phyloP scores from a whole-genome alignment of 768 basidiomycete species.

The Calocera viscosa region DNA sequence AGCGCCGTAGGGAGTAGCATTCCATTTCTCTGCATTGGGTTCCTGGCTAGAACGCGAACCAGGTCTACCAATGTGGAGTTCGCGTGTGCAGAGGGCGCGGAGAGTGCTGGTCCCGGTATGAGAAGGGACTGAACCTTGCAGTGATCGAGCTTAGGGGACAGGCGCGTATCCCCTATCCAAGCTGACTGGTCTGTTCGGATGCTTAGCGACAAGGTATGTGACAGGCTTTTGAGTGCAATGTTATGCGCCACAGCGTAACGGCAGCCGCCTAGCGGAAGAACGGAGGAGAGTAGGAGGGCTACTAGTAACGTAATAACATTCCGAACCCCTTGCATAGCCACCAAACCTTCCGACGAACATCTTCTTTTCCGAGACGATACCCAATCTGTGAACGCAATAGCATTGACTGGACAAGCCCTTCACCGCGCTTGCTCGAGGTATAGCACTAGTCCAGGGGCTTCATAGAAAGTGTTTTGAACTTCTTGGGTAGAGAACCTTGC shows the following conservation, averaged over 20 bases:
- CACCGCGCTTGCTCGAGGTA: too few species aligned
- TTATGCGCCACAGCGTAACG: not conserved
- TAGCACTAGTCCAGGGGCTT: too few species aligned
- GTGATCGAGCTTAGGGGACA: not conserved
- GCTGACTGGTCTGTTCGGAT: not conserved
- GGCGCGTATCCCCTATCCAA: not conserved
- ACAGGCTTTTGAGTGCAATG: not conserved
- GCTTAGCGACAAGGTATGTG: not conserved
- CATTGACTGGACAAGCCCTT: too few species aligned
- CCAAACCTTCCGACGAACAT: not conserved
- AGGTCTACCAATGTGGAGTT: not conserved
- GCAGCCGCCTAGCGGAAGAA: not conserved
- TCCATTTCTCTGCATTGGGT: not conserved
- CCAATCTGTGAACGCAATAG: too few species aligned
- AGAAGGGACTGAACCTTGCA: not conserved
- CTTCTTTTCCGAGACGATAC: too few species aligned
- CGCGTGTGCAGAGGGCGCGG: not conserved
- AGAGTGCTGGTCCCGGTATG: not conserved
- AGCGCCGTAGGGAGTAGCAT: not conserved
- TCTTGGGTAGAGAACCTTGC: not conserved
- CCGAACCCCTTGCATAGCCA: conserved; percentile 7
- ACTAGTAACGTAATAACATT: not conserved
- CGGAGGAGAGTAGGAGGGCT: not conserved
- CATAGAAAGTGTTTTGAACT: too few species aligned
- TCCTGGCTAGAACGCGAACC: conserved; percentile 4